Base-by-base conservation (phyloP, 495 filamentous ascomycete genomes). In the Bryoglossum gracile region DNA sequence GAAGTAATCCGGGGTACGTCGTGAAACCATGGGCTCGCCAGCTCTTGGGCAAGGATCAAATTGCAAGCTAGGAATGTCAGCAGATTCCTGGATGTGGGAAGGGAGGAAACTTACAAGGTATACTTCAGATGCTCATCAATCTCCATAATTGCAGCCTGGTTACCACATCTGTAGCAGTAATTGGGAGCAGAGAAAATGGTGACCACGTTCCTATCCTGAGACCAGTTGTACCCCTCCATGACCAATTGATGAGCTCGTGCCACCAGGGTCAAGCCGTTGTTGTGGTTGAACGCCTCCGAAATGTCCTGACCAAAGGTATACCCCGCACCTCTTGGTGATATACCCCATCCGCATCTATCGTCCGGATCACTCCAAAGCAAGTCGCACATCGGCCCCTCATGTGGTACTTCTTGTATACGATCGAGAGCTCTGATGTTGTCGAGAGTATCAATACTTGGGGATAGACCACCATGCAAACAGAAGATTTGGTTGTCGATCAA, bases 401-500 rank as follows among this genome's bases (percentile, higher is more conserved):
- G 92, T 19, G 92, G 92, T 28, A 98, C 92, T 71, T 98, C 92
- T 69, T 98, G 92, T 60, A 97, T 95, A 38, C 92, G 80, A 63
- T 98, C 92, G 21, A 98, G 80, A 11, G 88, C 88, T 54, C 91
- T 76, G 63, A 98, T 98, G 67, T 98, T 97, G 71, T 98, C 92
- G 26, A 98, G 82, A 21, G 92, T 97, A 67, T 98, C 92, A 60
- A 98, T 97, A 63, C 86, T 92, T 25, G 92, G 92, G 44, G 87
- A 94, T 46, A 98, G 76, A 51, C 92, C 92, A 59, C 92, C 92
- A 70, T 98, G 92, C 43, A 98, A 81, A 71, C 92, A 98, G 81
- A 98, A 98, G 67, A 98, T 98, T 75, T 98, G 92, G 71, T 95
- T 96, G 71, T 98, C 91, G 71, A 98, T 98, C 54, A 98, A 80